A percentile compares a stretch with the other conserved stretches of the same genome.
Evolutionary conservation across 1,139 yeast genomes (phyloP).

Genomic region (Diutina sp.): DNA sequence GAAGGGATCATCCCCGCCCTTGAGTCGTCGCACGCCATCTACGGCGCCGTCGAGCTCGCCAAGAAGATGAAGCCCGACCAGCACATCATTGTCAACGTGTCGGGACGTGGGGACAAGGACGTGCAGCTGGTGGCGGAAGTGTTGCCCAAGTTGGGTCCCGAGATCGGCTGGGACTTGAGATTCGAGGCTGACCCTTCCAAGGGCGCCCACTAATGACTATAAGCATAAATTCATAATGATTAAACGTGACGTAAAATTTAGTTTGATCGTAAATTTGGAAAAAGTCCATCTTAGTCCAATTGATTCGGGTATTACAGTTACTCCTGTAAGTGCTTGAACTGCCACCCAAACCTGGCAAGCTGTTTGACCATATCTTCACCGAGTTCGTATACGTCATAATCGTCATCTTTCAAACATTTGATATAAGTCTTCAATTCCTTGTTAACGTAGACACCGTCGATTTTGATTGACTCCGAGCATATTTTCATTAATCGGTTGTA

Average conservation of each 20-base stretch:
- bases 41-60: conserved; percentile 83
- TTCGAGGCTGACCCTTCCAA: conserved; percentile 49
- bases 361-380: no score
- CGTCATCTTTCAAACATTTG: no score
- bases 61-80: conserved; percentile 71
- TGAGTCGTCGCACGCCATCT: conserved; percentile 93
- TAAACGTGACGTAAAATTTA: neutral
- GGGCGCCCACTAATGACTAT: conserved; percentile 1
- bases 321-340: no score
- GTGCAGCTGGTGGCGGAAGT: conserved; percentile 96
- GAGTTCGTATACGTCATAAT: no score
- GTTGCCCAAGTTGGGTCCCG: conserved; percentile 77
- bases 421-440: no score
- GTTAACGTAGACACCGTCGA: no score
- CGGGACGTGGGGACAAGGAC: conserved; percentile 99
- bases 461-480: no score
- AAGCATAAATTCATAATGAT: neutral
- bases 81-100: conserved; percentile 74
- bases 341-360: no score
- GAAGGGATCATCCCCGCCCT: conserved; percentile 98
- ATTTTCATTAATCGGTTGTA: no score
- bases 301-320: no score
- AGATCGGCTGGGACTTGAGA: conserved; percentile 92
- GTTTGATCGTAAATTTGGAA: no score
- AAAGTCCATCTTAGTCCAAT: no score